Conservation (phyloP, 2,329 filamentous ascomycete species). For the Epichloe sibirici region DNA sequence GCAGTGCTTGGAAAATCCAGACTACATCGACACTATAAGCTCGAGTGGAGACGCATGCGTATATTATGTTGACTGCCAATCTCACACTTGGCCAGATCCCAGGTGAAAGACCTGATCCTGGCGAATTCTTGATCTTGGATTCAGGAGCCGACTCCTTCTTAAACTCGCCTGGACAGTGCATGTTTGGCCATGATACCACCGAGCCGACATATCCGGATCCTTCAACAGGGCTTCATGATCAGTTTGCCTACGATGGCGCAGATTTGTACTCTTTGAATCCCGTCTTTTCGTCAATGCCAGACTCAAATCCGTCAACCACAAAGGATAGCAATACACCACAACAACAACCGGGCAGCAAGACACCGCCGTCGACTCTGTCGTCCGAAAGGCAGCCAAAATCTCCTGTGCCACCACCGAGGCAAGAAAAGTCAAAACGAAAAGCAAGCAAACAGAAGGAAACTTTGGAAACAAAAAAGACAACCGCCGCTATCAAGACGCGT, state of each 20-base stretch:
- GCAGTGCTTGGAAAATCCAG: not conserved
- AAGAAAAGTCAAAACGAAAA: not conserved
- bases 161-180: not conserved
- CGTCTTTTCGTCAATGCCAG: not conserved
- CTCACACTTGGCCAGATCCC: not conserved
- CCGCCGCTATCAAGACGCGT: not conserved
- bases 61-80: slow-evolving; percentile 1
- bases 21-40: not conserved
- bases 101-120: not conserved
- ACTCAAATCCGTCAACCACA: not conserved
- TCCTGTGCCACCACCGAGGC: not conserved
- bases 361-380: not conserved
- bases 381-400: not conserved
- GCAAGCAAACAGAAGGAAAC: not conserved
- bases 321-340: not conserved
- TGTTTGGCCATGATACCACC: not conserved
- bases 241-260: not conserved
- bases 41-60: not conserved
- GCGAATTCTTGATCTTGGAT: not conserved
- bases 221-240: not conserved
- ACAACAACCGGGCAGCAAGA: not conserved
- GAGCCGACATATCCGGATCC: not conserved
- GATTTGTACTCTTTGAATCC: not conserved
- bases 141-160: not conserved
- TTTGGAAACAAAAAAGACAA: not conserved